These are phyloP conservation scores for Xylogone sp. DNA, from an alignment of 2,329 filamentous ascomycete genomes.

Conservation along the genomic window DNA sequence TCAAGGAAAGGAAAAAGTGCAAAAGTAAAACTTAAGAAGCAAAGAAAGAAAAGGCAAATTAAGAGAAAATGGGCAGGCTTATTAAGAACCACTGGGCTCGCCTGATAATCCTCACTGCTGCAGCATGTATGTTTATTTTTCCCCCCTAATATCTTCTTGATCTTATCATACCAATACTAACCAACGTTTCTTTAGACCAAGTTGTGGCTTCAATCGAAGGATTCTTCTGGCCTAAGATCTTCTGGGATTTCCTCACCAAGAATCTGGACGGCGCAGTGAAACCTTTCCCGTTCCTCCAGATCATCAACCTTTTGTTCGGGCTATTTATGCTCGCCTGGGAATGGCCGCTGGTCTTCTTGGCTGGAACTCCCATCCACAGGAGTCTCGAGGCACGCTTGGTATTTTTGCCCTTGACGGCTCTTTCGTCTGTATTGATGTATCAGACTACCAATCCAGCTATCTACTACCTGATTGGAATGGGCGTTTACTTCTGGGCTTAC, in stretches of 20 bases:
- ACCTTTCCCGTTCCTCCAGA: conserved; percentile 84
- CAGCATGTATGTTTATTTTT: conserved; percentile 40
- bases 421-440: conserved; percentile 77
- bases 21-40: conserved; percentile 11
- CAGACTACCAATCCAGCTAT: conserved; percentile 89
- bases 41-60: conserved; percentile 47
- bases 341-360: conserved; percentile 79
- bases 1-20: conserved; percentile 11
- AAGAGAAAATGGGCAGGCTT: conserved; percentile 77
- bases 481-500: conserved; percentile 94
- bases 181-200: too few species aligned
- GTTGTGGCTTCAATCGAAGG: conserved; percentile 75
- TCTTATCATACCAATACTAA: too few species aligned
- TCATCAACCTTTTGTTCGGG: conserved; percentile 82
- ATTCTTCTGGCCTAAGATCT: conserved; percentile 98
- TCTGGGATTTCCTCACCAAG: conserved; percentile 94
- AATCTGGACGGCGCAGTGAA: conserved; percentile 83
- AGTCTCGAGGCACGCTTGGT: conserved; percentile 84
- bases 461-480: conserved; percentile 84
- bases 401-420: conserved; percentile 72
- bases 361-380: conserved; percentile 74
- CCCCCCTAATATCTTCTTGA: conserved; percentile 8
- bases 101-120: conserved; percentile 84
- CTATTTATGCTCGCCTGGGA: conserved; percentile 79
- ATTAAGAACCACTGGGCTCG: conserved; percentile 99